Evolutionary conservation across 2,329 filamentous ascomycete species (phyloP).

Genomic region (Neocucurbitaria cava): DNA sequence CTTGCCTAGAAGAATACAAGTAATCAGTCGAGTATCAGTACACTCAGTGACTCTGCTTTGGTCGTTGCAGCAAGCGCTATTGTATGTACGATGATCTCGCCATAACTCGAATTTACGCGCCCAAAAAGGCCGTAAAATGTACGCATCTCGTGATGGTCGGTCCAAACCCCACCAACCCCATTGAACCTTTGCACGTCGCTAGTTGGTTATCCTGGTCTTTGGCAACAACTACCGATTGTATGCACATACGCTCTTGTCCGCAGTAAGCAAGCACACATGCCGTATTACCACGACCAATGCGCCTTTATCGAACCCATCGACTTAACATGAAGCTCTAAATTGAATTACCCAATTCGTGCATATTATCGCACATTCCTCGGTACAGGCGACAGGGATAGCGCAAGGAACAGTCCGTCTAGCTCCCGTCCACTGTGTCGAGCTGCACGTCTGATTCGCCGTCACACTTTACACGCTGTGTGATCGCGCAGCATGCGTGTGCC

Average conservation of each 20-base stretch:
- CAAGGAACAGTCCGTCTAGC: slow-evolving; percentile 24
- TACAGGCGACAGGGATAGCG: slow-evolving; percentile 14
- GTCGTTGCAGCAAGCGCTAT: slow-evolving; percentile 21
- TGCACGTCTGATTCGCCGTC: slow-evolving; percentile 31
- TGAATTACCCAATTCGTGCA: slow-evolving; percentile 19
- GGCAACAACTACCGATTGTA: background rate
- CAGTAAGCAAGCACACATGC: slow-evolving; percentile 1
- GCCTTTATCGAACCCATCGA: slow-evolving; percentile 2
- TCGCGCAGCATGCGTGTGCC: slow-evolving; percentile 35
- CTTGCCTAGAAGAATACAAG: background rate
- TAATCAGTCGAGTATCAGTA: slow-evolving; percentile 9
- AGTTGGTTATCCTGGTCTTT: too few relatives aligned
- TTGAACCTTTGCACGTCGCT: background rate
- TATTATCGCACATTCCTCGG: slow-evolving; percentile 20
- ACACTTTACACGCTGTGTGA: slow-evolving; percentile 37
- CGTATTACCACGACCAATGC: slow-evolving; percentile 6
- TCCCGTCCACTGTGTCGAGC: slow-evolving; percentile 12
- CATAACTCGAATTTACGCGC: slow-evolving; percentile 35
- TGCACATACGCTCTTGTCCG: background rate
- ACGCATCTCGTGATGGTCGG: slow-evolving; percentile 11
- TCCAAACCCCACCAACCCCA: background rate
- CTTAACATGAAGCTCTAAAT: slow-evolving; percentile 13
- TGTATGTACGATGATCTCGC: slow-evolving; percentile 28
- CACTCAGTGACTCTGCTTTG: slow-evolving; percentile 6
- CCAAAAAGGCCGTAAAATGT: slow-evolving; percentile 29